Evolutionary conservation across 139 green algal species (phyloP).

Genomic region (Dunaliella primolecta): DNA sequence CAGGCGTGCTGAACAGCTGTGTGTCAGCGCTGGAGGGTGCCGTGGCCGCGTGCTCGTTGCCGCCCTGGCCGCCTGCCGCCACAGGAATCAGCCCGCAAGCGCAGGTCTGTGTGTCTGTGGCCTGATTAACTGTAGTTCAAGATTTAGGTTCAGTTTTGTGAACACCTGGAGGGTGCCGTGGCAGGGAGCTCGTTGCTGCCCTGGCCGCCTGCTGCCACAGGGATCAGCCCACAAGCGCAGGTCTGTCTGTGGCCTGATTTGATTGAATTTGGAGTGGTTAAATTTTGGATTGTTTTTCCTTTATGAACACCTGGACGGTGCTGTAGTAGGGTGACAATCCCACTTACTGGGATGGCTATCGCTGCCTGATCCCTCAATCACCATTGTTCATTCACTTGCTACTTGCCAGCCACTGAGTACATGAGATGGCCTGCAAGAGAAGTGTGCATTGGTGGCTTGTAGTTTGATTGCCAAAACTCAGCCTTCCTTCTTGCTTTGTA

Average conservation of each 20-base stretch:
- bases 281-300: too few species aligned
- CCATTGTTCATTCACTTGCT: background rate
- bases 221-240: constrained; percentile 31
- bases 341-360: background rate
- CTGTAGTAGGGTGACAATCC: too few species aligned
- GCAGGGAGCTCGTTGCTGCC: constrained; percentile 32
- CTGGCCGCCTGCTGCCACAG: constrained; percentile 56
- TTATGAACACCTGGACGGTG: too few species aligned
- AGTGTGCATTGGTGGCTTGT: too few species aligned
- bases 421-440: too few species aligned
- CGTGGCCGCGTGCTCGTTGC: constrained; percentile 30
- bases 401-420: too few species aligned
- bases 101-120: constrained; percentile 20
- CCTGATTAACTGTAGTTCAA: too few species aligned
- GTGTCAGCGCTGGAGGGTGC: constrained; percentile 37
- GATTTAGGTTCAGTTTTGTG: constrained; percentile 25
- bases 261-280: too few species aligned
- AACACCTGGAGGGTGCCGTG: constrained; percentile 38
- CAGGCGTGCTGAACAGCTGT: constrained; percentile 36
- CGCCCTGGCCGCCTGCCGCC: constrained; percentile 59
- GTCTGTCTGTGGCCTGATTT: too few species aligned
- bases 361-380: background rate
- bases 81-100: constrained; percentile 36
- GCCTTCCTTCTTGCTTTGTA: too few species aligned
- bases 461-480: too few species aligned